phyloP scores from a whole-genome alignment of 768 basidiomycete species.

The Phanerochaete sordida region DNA sequence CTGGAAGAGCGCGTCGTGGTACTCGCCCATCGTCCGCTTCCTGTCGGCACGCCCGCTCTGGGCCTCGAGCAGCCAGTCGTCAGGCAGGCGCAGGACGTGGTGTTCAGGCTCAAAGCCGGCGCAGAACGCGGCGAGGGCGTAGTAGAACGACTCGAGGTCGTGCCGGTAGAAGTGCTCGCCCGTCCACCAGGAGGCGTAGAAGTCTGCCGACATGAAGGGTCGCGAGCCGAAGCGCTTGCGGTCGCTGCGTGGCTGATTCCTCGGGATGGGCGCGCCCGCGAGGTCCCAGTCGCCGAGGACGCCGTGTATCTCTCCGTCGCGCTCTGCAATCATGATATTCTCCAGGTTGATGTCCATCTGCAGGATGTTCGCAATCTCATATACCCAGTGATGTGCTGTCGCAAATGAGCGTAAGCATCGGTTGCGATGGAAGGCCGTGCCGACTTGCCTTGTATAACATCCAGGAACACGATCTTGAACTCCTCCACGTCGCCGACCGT shows the following conservation, averaged over 20 bases:
- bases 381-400: slow-evolving; percentile 14
- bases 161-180: slow-evolving; percentile 7
- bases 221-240: not conserved
- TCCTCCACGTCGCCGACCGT: not conserved
- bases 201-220: slow-evolving; percentile 10
- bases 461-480: not conserved
- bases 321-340: slow-evolving; percentile 15
- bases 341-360: slow-evolving; percentile 15
- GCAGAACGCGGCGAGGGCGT: slow-evolving; percentile 14
- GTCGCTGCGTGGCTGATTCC: not conserved
- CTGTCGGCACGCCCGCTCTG: not conserved
- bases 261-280: not conserved
- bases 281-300: slow-evolving; percentile 10
- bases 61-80: not conserved
- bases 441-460: slow-evolving; percentile 1
- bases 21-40: not conserved
- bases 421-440: not conserved
- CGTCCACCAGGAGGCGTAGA: not conserved
- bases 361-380: slow-evolving; percentile 9
- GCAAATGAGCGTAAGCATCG: too few species aligned
- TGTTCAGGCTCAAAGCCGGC: not conserved
- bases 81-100: not conserved
- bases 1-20: not conserved
- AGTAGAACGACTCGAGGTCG: slow-evolving; percentile 14
- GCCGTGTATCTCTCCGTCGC: not conserved